A percentile compares a stretch with the other conserved stretches of the same genome.
Conservation (phyloP, 2,329 filamentous ascomycete genomes). For the Stylonectria norvegica region DNA sequence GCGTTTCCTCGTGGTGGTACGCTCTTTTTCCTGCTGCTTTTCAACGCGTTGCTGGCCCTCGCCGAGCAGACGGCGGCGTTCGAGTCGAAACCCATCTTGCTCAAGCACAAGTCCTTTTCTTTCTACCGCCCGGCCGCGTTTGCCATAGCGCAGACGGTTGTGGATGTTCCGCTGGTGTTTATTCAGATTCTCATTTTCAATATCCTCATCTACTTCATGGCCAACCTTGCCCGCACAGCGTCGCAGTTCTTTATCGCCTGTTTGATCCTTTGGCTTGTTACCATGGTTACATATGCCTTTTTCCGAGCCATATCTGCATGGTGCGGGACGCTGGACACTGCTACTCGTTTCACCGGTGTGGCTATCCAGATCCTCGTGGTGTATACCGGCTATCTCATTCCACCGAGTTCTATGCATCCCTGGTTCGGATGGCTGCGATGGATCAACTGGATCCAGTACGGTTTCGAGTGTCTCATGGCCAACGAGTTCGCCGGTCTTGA, state of each 20-base stretch:
- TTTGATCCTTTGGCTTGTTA: slow-evolving; percentile 57
- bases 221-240: slow-evolving; percentile 62
- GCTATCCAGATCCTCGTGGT: slow-evolving; percentile 62
- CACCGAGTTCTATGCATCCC: slow-evolving; percentile 50
- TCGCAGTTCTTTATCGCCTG: slow-evolving; percentile 66
- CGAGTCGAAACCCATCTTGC: slow-evolving; percentile 58
- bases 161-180: slow-evolving; percentile 61
- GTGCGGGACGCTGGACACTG: slow-evolving; percentile 59
- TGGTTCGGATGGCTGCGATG: slow-evolving; percentile 68
- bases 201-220: slow-evolving; percentile 74
- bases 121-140: slow-evolving; percentile 62
- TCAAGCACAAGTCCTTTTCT: slow-evolving; percentile 68
- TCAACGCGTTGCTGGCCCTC: slow-evolving; percentile 64
- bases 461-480: slow-evolving; percentile 63
- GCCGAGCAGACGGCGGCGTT: slow-evolving; percentile 69
- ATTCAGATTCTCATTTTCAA: slow-evolving; percentile 66
- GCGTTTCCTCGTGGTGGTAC: slow-evolving; percentile 57
- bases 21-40: slow-evolving; percentile 52
- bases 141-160: slow-evolving; percentile 53
- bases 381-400: slow-evolving; percentile 65
- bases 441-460: slow-evolving; percentile 66
- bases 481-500: slow-evolving; percentile 59
- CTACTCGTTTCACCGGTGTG: slow-evolving; percentile 56
- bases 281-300: slow-evolving; percentile 55
- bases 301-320: slow-evolving; percentile 58